Percentiles rank a stretch among this genome's conserved stretches.
Evolutionary conservation across 1,284 basidiomycete species (phyloP).

Genomic region (Ceratobasidium sp.): DNA sequence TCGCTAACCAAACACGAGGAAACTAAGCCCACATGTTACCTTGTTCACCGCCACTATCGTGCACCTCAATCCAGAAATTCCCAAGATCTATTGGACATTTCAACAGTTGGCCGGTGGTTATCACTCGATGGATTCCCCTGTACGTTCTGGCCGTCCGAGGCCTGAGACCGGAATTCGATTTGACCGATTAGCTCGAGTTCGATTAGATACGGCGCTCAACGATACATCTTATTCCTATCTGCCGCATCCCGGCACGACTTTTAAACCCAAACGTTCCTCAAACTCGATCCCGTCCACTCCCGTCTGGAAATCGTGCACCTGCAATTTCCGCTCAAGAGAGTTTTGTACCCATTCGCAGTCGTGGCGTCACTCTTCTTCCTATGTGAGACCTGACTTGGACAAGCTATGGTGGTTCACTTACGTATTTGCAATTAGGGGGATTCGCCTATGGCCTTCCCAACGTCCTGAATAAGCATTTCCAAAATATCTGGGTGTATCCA

Average conservation of each 20-base stretch:
- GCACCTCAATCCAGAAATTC: neutral
- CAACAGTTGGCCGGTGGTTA: no score
- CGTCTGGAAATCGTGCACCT: neutral
- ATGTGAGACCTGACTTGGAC: slow-evolving; percentile 55
- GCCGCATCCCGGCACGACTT: no score
- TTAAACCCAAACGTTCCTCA: no score
- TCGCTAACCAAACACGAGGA: no score
- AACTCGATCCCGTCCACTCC: no score
- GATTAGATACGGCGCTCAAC: no score
- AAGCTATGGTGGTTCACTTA: neutral
- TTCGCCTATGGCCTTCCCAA: slow-evolving; percentile 86
- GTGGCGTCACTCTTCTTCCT: slow-evolving; percentile 84
- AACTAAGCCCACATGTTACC: no score
- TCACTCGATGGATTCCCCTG: no score
- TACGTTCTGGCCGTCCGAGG: no score
- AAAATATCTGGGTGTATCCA: slow-evolving; percentile 71
- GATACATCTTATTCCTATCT: no score
- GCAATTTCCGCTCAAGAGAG: neutral
- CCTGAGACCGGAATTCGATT: no score
- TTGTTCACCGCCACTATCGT: neutral
- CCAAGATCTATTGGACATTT: neutral
- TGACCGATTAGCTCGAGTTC: no score
- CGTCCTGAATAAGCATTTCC: slow-evolving; percentile 84
- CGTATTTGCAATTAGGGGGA: slow-evolving; percentile 54
- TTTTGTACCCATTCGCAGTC: slow-evolving; percentile 65